Evolutionary conservation across 169 alveolate genomes (phyloP), one percentile per base, ranked within the genome.

Genomic region (Plasmodium yoelii): DNA sequence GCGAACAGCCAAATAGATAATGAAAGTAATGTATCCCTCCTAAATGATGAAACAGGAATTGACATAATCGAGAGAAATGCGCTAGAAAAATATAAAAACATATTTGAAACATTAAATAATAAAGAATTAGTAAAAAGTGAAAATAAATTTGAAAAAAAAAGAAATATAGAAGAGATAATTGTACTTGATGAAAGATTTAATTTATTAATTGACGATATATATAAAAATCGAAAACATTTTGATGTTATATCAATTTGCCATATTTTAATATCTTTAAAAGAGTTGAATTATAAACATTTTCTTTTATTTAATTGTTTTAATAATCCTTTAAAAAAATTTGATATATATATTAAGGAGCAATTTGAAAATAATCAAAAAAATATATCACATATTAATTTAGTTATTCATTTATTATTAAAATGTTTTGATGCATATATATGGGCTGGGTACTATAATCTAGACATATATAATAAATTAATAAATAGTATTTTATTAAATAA

Each of bases 181-280:
- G 82, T 82, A 19, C 44, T 70, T 42, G 90, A 82, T 82, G 90
- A 82, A 59, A 26, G 90, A 55, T 82, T 65, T 82, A 55, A 39
- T 47, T 57, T 94, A 73, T 87, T 94, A 46, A 68, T 94, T 61
- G 94, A 89, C 24, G 96, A 94, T 68, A 71, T 94, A 12, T 94
- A 92, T 60, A 91, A 73, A 67, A 92, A 94, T 73, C 59, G 94
- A 64, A 90, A 74, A 63, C 92, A 92, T 53, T 88, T 94, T 61
- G 96, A 94, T 91, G 89, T 90, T 56, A 89, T 70, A 74, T 92
- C 95, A 22, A 92, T 92, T 4, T 94, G 96, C 75, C 92, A 92
- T 57, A 91, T 94, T 44, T 88, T 94, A 56, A 92, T 92, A 47
- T 87, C 96, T 42, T 92, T 94, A 28, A 93, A 92, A 73, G 92